A percentile compares a stretch with the other conserved stretches of the same genome.
phyloP scores from a whole-genome alignment of 2,329 filamentous ascomycete species.

The Diaporthe destruens region DNA sequence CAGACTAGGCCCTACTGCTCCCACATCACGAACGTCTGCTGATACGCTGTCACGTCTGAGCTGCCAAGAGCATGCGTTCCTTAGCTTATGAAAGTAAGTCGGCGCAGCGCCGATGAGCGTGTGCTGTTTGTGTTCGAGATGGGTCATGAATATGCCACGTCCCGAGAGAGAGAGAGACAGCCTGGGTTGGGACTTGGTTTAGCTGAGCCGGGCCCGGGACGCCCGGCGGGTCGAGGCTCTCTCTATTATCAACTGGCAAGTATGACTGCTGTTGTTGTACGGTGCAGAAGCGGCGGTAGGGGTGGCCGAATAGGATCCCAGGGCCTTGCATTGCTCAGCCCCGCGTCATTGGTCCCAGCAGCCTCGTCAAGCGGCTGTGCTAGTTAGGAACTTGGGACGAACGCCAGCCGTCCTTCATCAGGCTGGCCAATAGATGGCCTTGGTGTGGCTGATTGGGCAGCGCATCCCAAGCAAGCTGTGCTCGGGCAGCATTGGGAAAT shows the following conservation, averaged over 20 bases:
- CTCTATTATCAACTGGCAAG: background rate
- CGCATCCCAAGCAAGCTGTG: conserved; percentile 4
- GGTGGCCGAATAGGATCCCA: background rate
- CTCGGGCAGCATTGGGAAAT: background rate
- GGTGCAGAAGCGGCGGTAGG: background rate
- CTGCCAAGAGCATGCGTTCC: too few relatives aligned
- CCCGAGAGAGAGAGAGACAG: background rate
- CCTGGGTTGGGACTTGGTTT: background rate
- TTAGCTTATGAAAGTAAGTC: background rate
- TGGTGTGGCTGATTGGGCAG: conserved; percentile 23
- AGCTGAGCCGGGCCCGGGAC: background rate
- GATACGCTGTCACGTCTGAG: background rate
- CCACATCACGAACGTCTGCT: background rate
- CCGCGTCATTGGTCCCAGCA: background rate
- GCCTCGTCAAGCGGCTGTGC: conserved; percentile 6
- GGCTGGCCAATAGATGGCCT: background rate
- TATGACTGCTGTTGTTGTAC: background rate
- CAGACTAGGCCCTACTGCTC: background rate
- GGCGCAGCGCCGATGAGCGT: background rate
- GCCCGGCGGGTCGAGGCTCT: background rate
- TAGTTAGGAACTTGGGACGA: conserved; percentile 1
- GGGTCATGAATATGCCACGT: too few relatives aligned
- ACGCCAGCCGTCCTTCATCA: background rate
- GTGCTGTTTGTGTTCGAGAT: background rate
- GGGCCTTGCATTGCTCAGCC: background rate